Base-by-base conservation (phyloP, 768 basidiomycete genomes). In the Tulasnella sp. region DNA sequence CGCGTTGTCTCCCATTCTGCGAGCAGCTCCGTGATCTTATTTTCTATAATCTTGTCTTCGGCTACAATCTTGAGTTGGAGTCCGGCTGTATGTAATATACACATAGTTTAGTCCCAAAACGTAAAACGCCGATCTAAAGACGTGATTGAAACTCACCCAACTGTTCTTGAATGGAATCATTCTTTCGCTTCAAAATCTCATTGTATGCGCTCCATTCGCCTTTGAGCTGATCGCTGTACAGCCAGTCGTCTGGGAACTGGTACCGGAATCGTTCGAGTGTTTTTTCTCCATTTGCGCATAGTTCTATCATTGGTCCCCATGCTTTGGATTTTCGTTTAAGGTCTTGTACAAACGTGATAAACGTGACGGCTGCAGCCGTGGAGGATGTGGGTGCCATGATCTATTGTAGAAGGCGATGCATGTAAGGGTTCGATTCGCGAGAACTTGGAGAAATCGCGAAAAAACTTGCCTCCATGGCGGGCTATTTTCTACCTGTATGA, bases 1-100 rank as follows among this genome's bases (percentile, higher is more conserved):
- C 95, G 88, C 56, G 83, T 88, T 61, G 82, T 76, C 63, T 96
- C 92, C 95, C 95, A 98, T 65, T 98, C 95, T 50, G 72, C 67
- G 13, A 95, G 72, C 53, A 90, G 76, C 60, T 95, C 91, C 59
- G 76, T 81, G 61, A 98, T 91, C 69, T 89, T 91, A 67, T 89
- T 87, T 70, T 93, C 89, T 1, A 98, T 79, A 48, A 96, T 90
- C 70, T 93, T 93, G 72, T 96, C 95, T 65, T 99, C 91, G 1
- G 95, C 91, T n/a, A 93, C 87, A 64, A 99, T 93, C 75, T 98
- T 99, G 56, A 96, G 72, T 66, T 98, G 95, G n/a, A 99, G 72
- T 0, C 93, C 95, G 56, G 89, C 92, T 93, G 54, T 34, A 34
- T 5, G 19, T 3, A 29, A 3, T 32, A 39, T 28, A 25, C 34